Conservation (phyloP, 345 rosid genomes). For the Dipteronia sinensis region DNA sequence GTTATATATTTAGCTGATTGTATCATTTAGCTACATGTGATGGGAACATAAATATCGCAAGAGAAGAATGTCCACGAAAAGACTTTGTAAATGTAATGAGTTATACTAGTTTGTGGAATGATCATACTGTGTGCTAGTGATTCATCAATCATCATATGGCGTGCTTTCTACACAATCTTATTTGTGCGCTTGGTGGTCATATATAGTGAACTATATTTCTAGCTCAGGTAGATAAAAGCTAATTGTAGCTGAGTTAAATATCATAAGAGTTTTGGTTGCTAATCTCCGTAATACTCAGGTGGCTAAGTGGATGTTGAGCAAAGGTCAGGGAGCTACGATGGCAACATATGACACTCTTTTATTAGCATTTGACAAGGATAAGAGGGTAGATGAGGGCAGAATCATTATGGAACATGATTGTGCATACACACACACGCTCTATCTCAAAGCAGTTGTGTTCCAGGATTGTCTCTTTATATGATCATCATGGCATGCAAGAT, state of each 20-base stretch:
- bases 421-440: slow-evolving; percentile 71
- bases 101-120: not conserved
- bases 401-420: slow-evolving; percentile 84
- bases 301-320: slow-evolving; percentile 95
- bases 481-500: slow-evolving; percentile 70
- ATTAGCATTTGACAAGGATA: slow-evolving; percentile 82
- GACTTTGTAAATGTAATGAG: not conserved
- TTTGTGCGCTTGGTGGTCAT: not conserved
- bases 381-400: slow-evolving; percentile 74
- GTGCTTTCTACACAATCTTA: not conserved
- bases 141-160: not conserved
- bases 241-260: slow-evolving; percentile 4
- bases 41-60: not conserved
- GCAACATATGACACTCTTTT: slow-evolving; percentile 77
- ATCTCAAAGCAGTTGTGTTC: slow-evolving; percentile 77
- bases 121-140: not conserved
- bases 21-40: not conserved
- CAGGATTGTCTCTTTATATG: slow-evolving; percentile 81
- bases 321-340: slow-evolving; percentile 95
- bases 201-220: not conserved
- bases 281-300: slow-evolving; percentile 41
- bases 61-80: not conserved
- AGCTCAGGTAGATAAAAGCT: not conserved
- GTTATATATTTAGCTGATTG: not conserved
- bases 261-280: slow-evolving; percentile 12